Conservation (phyloP, 441 rosid species). For the Pelargonium fulgidum region DNA sequence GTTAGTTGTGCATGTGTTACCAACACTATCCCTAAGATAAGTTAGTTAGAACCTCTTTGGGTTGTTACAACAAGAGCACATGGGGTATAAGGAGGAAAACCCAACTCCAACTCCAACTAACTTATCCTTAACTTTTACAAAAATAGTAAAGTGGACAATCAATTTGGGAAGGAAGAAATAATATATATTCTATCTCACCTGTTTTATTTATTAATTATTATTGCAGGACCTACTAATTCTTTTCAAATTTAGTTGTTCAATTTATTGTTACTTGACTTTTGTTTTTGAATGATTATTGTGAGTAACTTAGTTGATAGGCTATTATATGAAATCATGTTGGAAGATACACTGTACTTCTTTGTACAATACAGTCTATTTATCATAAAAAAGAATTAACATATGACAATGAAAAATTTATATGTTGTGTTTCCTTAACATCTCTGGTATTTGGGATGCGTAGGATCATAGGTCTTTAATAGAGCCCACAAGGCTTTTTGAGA, state of each 20-base stretch:
- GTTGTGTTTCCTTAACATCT: slow-evolving; percentile 21
- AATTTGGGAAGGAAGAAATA: no score
- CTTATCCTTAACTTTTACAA: no score
- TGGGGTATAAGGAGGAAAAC: no score
- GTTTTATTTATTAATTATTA: no score
- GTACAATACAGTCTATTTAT: neutral
- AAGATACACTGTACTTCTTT: neutral
- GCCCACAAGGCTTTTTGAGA: slow-evolving; percentile 87
- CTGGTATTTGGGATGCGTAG: slow-evolving; percentile 38
- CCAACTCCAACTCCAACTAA: no score
- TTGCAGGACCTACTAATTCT: neutral
- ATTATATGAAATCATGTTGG: neutral
- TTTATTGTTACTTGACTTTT: neutral
- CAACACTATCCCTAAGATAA: no score
- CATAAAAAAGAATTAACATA: neutral
- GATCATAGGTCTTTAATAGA: slow-evolving; percentile 71
- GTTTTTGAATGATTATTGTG: neutral
- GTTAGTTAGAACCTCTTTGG: no score
- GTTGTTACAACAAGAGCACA: no score
- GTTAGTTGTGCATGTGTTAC: no score
- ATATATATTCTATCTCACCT: no score
- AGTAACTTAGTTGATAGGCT: no score
- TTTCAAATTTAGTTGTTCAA: neutral
- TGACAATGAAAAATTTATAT: neutral
- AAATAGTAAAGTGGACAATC: no score